Evolutionary conservation across 2,329 filamentous ascomycete species (phyloP).

Genomic region (Trichoderma sp.): DNA sequence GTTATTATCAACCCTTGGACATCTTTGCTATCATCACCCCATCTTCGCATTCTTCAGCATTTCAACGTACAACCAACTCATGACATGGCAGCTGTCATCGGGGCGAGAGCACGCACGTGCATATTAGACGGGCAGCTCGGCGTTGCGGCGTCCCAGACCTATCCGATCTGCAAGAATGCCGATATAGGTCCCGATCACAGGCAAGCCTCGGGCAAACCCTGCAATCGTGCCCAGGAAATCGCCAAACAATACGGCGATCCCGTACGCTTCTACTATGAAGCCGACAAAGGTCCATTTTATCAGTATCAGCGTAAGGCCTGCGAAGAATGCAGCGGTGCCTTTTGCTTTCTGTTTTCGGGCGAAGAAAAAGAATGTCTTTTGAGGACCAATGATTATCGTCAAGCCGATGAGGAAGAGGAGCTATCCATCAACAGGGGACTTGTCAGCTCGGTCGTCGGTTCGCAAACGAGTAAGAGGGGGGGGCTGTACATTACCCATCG

Average conservation of each 20-base stretch:
- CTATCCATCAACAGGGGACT: conserved; percentile 41
- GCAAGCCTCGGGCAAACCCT: conserved; percentile 78
- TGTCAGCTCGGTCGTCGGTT: conserved; percentile 22
- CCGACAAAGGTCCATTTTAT: conserved; percentile 88
- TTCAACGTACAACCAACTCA: neutral
- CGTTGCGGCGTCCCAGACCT: conserved; percentile 67
- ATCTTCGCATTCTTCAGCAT: neutral
- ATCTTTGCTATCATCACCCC: neutral
- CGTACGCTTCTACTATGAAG: conserved; percentile 87
- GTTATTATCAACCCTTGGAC: neutral
- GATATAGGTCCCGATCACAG: conserved; percentile 83
- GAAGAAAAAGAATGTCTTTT: conserved; percentile 93
- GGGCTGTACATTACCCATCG: conserved; percentile 84
- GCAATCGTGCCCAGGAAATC: conserved; percentile 94
- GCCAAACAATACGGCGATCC: conserved; percentile 88
- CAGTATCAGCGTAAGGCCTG: conserved; percentile 79
- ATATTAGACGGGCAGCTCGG: conserved; percentile 70
- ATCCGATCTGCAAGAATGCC: conserved; percentile 68
- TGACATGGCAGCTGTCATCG: neutral
- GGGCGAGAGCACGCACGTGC: neutral
- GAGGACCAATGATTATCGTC: conserved; percentile 88
- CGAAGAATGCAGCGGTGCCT: conserved; percentile 83
- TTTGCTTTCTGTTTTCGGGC: conserved; percentile 88
- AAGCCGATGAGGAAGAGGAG: conserved; percentile 97
- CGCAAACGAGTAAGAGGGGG: conserved; percentile 5